phyloP scores from a whole-genome alignment of 345 rosid species.

The Carallia brachiata region DNA sequence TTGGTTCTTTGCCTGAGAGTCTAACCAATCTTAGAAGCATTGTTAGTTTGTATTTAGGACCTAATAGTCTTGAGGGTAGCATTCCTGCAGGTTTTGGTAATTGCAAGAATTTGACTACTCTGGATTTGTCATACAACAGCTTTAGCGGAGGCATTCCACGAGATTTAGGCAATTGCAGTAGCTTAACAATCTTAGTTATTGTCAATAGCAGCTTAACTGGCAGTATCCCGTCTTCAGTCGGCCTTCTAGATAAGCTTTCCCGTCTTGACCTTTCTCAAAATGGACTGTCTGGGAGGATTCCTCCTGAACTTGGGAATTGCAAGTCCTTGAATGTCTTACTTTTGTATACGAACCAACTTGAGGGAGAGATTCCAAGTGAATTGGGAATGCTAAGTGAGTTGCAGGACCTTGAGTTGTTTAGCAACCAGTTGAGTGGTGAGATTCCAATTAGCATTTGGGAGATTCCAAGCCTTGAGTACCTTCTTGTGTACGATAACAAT shows the following conservation, averaged over 20 bases:
- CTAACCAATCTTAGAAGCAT: slow-evolving; percentile 55
- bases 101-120: slow-evolving; percentile 43
- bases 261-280: slow-evolving; percentile 62
- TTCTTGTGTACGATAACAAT: slow-evolving; percentile 57
- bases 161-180: slow-evolving; percentile 57
- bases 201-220: slow-evolving; percentile 53
- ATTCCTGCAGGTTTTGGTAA: slow-evolving; percentile 43
- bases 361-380: slow-evolving; percentile 60
- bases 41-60: slow-evolving; percentile 32
- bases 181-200: slow-evolving; percentile 39
- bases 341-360: slow-evolving; percentile 54
- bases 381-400: slow-evolving; percentile 51
- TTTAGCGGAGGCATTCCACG: slow-evolving; percentile 59
- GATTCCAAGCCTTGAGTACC: slow-evolving; percentile 46
- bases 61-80: slow-evolving; percentile 49
- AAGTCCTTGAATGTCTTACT: slow-evolving; percentile 45
- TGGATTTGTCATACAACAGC: slow-evolving; percentile 58
- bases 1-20: slow-evolving; percentile 57
- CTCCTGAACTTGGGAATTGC: slow-evolving; percentile 66
- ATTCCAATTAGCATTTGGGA: slow-evolving; percentile 71
- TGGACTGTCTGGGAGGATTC: slow-evolving; percentile 62
- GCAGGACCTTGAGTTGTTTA: slow-evolving; percentile 56
- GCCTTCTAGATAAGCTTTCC: slow-evolving; percentile 41
- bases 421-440: slow-evolving; percentile 60
- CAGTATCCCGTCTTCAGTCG: slow-evolving; percentile 65